Base-by-base conservation (phyloP, 2,329 filamentous ascomycete species). In the Ophiostoma perfectum region DNA sequence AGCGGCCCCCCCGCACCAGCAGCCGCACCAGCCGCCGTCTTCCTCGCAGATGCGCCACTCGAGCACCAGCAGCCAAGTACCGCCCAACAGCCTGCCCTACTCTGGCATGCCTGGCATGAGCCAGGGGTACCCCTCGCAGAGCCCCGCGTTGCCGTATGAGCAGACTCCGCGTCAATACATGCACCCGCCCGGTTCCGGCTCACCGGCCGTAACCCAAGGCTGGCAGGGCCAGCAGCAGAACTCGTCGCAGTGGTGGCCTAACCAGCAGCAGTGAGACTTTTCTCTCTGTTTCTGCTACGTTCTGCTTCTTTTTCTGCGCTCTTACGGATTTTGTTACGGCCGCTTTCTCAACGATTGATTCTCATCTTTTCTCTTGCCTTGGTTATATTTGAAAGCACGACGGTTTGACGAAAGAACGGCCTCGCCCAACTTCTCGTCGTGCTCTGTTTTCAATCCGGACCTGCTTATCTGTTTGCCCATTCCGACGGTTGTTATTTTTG, bases 101-200 rank as follows among this genome's bases (percentile, higher is more conserved):
- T 82, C 86, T n/a, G 83, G 82, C 41, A 88, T 89, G 83, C 84
- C 83, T 55, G 82, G 82, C 58, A 83, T 89, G 77, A 80, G 81
- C 45, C 88, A 88, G 73, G 81, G 81, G 6, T 63, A 63, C 73
- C 79, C 82, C 39, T 79, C 80, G n/a, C 80, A 83, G 39, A 80
- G 82, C 7, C 85, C 87, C 73, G 82, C 81, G 66, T 84, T 89
- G 74, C 88, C 84, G 18, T 78, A 86, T 41, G 87, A 90, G 64
- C 86, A 88, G 77, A 87, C 85, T 1, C 84, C 86, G 4, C 81
- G 87, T 66, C 85, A 88, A 74, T 90, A 89, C 79, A 84, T 92
- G 86, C 87, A 89, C 74, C 82, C 88, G 78, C 79, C 84, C 77
- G 78, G 83, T 73, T 77, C 87, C 4, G 78, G 78, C 4, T 78